Conservation (phyloP, 2,329 filamentous ascomycete genomes). For the Trematosphaeria pertusa region DNA sequence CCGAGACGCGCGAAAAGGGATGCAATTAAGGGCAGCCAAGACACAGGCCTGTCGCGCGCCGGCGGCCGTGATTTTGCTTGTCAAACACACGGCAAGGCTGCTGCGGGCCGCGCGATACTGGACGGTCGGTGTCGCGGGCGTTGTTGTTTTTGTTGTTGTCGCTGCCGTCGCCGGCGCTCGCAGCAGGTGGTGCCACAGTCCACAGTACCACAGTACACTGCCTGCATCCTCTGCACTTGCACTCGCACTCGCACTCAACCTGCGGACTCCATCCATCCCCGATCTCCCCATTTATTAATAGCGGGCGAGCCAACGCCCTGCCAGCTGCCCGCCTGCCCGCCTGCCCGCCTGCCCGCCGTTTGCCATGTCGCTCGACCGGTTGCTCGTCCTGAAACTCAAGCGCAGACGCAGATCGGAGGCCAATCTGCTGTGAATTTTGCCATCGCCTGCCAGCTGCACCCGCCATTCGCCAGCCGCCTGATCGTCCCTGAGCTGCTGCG, state of each 20-base stretch:
- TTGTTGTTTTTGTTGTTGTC: neutral
- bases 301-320: neutral
- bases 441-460: conserved; percentile 18
- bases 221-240: too few relatives aligned
- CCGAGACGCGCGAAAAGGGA: conserved; percentile 20
- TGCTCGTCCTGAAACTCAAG: conserved; percentile 13
- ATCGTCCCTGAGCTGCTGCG: conserved; percentile 12
- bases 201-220: too few relatives aligned
- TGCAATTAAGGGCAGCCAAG: conserved; percentile 18
- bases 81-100: neutral
- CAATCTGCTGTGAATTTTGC: conserved; percentile 20
- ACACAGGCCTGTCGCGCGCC: conserved; percentile 1
- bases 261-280: neutral
- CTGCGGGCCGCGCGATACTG: too few relatives aligned
- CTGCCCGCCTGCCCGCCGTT: neutral
- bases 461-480: conserved; percentile 22
- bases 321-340: neutral
- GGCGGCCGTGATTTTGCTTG: conserved; percentile 5
- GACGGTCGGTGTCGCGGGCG: neutral
- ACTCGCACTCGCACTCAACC: too few relatives aligned
- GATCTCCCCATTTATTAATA: conserved; percentile 1
- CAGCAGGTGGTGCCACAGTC: too few relatives aligned
- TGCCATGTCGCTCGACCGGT: conserved; percentile 2
- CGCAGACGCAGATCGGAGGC: conserved; percentile 18
- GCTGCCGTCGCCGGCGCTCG: neutral